These are phyloP conservation scores for Copromyces sp. DNA, from an alignment of 495 filamentous ascomycete species.

Conservation along the genomic window DNA sequence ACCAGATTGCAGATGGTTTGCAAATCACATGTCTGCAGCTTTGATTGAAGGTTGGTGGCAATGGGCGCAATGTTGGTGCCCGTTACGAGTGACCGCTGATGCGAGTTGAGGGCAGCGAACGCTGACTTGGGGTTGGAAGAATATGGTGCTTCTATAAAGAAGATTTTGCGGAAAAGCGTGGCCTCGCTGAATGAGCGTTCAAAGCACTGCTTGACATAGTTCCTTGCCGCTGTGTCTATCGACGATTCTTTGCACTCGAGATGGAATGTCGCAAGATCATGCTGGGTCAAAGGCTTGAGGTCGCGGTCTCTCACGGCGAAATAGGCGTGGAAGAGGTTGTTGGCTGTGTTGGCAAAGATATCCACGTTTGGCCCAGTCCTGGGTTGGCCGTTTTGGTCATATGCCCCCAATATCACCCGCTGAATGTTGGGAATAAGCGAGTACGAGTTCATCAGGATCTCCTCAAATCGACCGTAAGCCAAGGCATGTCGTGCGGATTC, in stretches of 20 bases:
- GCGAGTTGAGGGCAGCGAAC: constrained; percentile 30
- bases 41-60: constrained; percentile 32
- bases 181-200: constrained; percentile 40
- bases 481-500: constrained; percentile 40
- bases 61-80: constrained; percentile 37
- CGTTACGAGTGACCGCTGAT: constrained; percentile 31
- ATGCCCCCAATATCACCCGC: constrained; percentile 39
- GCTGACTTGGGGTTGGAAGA: constrained; percentile 31
- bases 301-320: constrained; percentile 36
- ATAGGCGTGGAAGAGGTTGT: constrained; percentile 35
- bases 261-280: constrained; percentile 41
- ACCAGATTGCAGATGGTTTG: constrained; percentile 63
- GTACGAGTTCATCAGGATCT: constrained; percentile 36
- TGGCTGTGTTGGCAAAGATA: constrained; percentile 53
- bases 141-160: constrained; percentile 39
- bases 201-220: constrained; percentile 40
- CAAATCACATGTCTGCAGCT: constrained; percentile 32
- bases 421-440: constrained; percentile 37
- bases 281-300: constrained; percentile 43
- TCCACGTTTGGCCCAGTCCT: constrained; percentile 41
- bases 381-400: constrained; percentile 53
- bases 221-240: constrained; percentile 34
- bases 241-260: constrained; percentile 33
- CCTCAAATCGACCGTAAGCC: constrained; percentile 41
- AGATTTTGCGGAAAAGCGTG: constrained; percentile 35